Evolutionary conservation across 495 filamentous ascomycete genomes (phyloP), one percentile per base, ranked within the genome.

Genomic region (Aspergillus ostianus): DNA sequence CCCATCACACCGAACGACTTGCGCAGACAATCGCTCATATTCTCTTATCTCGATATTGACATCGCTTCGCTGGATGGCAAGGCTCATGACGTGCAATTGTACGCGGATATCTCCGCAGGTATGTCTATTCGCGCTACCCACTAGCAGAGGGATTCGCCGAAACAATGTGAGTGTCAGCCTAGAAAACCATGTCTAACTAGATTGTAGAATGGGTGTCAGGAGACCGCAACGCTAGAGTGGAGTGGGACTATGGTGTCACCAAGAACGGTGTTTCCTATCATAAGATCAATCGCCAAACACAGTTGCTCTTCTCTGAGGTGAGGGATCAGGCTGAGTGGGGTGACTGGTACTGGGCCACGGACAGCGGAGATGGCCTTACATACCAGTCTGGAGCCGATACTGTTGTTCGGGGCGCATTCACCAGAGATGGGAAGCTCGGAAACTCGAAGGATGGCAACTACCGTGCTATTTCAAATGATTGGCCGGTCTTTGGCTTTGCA

Each of bases 71-170:
- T 77, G 23, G 84, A 87, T 70, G 84, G 81, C 23, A 55, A 65
- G 26, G 15, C 71, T 0, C 83, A 87, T 66, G 69, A 84, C 64
- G 82, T 87, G 32, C 78, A 85, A 57, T 54, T 87, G 13, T 87
- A 87, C 63, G 69, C 84, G 3, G 84, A 87, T 63, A 83, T 86
- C 56, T 84, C 84, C 45, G 84, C 82, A 9, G 83, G 84, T 84
- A 66, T 61, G 79, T 68, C 9, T 50, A 48, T 26, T 15, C 26
- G 5, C 17, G 15, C 20, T 47, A 27, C n/a, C 9, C 8, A 20
- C 21, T 4, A 10, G 23, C 18, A 44, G 29, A 7, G 26, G 51
- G n/a, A 46, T n/a, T n/a, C n/a, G 23, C 17, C 18, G 9, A 15
- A 8, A 12, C 36, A 4, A 41, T 41, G 36, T 41, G 9, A 15